A percentile compares a stretch with the other conserved stretches of the same genome.
Evolutionary conservation across 768 basidiomycete genomes (phyloP).

Genomic region (Lactarius quietus): DNA sequence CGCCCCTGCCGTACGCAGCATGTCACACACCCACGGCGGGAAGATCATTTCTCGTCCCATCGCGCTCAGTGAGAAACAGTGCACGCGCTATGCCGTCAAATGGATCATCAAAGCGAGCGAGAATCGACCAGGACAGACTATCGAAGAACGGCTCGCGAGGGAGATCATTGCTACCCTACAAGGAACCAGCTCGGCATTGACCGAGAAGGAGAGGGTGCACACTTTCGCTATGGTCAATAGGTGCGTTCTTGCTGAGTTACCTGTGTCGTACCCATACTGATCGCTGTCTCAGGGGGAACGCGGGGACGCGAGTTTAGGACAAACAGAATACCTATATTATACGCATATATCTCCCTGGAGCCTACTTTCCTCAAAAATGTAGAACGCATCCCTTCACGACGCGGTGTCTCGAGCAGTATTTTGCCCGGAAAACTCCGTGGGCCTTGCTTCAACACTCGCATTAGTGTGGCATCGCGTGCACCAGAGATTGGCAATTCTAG

Average conservation of each 20-base stretch:
- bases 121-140: conserved; percentile 48
- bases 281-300: conserved; percentile 18
- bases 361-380: neutral
- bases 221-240: conserved; percentile 72
- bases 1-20: conserved; percentile 64
- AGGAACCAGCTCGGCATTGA: conserved; percentile 55
- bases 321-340: neutral
- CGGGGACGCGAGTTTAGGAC: conserved; percentile 17
- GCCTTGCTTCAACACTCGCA: neutral
- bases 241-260: conserved; percentile 40
- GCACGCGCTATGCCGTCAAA: conserved; percentile 61
- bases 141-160: conserved; percentile 71
- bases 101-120: conserved; percentile 70
- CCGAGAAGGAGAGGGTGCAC: conserved; percentile 61
- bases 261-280: neutral
- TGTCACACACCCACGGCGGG: conserved; percentile 56
- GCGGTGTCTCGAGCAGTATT: neutral
- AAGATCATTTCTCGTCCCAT: conserved; percentile 66
- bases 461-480: neutral
- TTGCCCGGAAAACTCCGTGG: neutral
- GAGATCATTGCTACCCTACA: conserved; percentile 74
- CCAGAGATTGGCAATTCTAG: neutral
- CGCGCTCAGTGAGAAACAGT: conserved; percentile 77
- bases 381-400: neutral
- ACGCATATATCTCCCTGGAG: neutral